phyloP scores from a whole-genome alignment of 805 yeast species.

The Myxozyma neotropica region DNA sequence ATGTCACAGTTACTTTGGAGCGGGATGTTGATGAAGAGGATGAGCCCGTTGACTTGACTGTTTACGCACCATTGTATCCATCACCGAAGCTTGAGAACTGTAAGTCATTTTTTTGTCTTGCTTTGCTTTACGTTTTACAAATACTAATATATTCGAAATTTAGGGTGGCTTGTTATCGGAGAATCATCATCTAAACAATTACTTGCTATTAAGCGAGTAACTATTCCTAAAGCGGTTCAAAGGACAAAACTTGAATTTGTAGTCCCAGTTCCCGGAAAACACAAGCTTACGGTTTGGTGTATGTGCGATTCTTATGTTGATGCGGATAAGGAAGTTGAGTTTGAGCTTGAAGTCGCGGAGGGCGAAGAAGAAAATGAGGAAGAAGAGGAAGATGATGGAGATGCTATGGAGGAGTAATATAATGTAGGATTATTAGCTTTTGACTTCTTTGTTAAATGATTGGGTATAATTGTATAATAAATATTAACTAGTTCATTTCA shows the following conservation, averaged over 20 bases:
- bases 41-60: conserved; percentile 56
- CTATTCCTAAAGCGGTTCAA: conserved; percentile 56
- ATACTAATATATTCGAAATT: background rate
- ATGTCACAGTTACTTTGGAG: conserved; percentile 45
- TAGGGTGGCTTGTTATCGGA: conserved; percentile 88
- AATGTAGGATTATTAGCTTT: background rate
- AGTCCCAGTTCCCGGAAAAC: conserved; percentile 62
- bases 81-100: conserved; percentile 59
- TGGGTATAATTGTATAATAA: background rate
- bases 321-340: conserved; percentile 78
- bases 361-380: conserved; percentile 37
- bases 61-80: conserved; percentile 63
- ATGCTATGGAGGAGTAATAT: conserved; percentile 12
- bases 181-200: conserved; percentile 60
- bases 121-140: conserved; percentile 32
- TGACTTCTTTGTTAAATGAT: background rate
- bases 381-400: conserved; percentile 35
- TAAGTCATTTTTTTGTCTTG: conserved; percentile 17
- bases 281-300: conserved; percentile 73
- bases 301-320: conserved; percentile 91
- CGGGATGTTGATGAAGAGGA: conserved; percentile 71
- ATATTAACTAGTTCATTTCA: background rate
- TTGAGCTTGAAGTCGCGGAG: conserved; percentile 44
- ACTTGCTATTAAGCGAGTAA: conserved; percentile 70
- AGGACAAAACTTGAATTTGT: conserved; percentile 56